Percentiles rank a stretch among this genome's conserved stretches.
phyloP scores from a whole-genome alignment of 495 filamentous ascomycete genomes.

The Neurospora sp. region DNA sequence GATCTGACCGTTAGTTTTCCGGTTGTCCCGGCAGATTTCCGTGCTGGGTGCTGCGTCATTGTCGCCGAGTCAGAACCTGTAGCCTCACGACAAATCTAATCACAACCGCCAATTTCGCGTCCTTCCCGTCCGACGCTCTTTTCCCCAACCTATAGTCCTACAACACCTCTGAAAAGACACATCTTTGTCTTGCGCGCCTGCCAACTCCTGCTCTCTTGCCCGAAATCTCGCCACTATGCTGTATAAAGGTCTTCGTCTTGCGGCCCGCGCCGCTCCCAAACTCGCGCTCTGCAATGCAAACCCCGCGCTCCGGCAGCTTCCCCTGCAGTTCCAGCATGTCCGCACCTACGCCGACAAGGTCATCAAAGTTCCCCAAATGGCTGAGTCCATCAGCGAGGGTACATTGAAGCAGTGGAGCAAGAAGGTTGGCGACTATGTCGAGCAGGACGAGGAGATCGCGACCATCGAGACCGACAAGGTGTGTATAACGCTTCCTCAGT shows the following conservation, averaged over 20 bases:
- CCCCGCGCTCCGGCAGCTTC: slow-evolving; percentile 33
- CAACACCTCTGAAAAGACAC: not conserved
- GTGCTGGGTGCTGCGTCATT: not conserved
- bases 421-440: slow-evolving; percentile 88
- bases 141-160: not conserved
- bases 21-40: not conserved
- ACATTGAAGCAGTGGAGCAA: slow-evolving; percentile 95
- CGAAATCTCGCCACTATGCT: slow-evolving; percentile 28
- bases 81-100: not conserved
- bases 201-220: not conserved
- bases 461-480: slow-evolving; percentile 99
- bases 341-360: slow-evolving; percentile 60
- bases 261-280: slow-evolving; percentile 34
- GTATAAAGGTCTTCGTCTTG: slow-evolving; percentile 38
- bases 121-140: not conserved
- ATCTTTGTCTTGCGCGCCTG: not conserved
- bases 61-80: not conserved
- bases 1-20: not conserved
- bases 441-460: slow-evolving; percentile 94
- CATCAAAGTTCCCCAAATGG: slow-evolving; percentile 96
- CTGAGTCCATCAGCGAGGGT: slow-evolving; percentile 96
- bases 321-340: slow-evolving; percentile 39
- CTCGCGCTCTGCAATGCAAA: slow-evolving; percentile 17
- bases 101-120: not conserved
- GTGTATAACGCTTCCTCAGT: slow-evolving; percentile 12